Evolutionary conservation across 768 basidiomycete species (phyloP).

Genomic region (Auriculariales sp.): DNA sequence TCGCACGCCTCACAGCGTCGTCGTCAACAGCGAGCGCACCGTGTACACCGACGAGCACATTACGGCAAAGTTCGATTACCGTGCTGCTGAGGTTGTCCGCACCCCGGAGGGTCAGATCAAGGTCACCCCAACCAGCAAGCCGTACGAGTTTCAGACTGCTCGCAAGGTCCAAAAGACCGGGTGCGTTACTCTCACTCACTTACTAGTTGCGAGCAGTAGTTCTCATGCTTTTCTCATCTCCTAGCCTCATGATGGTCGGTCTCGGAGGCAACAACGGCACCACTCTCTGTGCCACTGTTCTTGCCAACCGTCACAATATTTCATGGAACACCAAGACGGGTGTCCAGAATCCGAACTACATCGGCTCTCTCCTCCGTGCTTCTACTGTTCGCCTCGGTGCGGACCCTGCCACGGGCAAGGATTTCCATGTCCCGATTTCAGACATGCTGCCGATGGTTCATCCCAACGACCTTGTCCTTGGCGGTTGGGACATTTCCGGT

Average conservation of each 20-base stretch:
- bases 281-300: constrained; percentile 84
- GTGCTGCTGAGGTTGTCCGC: constrained; percentile 49
- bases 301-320: constrained; percentile 92
- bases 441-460: constrained; percentile 96
- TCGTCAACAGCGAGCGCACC: constrained; percentile 71
- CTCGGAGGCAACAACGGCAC: constrained; percentile 95
- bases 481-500: constrained; percentile 96
- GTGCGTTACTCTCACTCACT: constrained; percentile 30
- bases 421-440: constrained; percentile 82
- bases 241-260: constrained; percentile 91
- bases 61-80: constrained; percentile 69
- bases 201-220: constrained; percentile 1
- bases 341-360: constrained; percentile 90
- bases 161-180: constrained; percentile 82
- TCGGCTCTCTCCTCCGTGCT: constrained; percentile 90
- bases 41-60: constrained; percentile 71
- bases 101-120: constrained; percentile 61
- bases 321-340: constrained; percentile 90
- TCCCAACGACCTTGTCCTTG: constrained; percentile 92
- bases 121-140: constrained; percentile 64
- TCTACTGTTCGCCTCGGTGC: constrained; percentile 87
- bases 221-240: constrained; percentile 8
- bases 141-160: constrained; percentile 84
- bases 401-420: constrained; percentile 68
- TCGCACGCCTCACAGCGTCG: constrained; percentile 61